These are phyloP conservation scores for Aspergillus diversus DNA, from an alignment of 495 filamentous ascomycete genomes.

Conservation along the genomic window DNA sequence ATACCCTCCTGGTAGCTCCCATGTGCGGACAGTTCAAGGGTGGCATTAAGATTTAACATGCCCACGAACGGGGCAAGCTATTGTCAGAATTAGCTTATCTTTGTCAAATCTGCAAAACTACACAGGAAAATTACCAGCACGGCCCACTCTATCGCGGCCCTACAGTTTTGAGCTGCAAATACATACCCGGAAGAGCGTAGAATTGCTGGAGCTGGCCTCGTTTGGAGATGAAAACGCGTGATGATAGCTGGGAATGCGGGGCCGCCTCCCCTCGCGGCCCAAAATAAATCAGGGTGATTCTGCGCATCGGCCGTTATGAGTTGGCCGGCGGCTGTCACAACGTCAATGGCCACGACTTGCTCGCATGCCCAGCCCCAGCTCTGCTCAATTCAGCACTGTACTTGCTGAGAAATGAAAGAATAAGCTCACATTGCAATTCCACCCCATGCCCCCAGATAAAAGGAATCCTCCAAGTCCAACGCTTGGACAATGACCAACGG, in stretches of 20 bases:
- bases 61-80: neutral
- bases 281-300: conserved; percentile 46
- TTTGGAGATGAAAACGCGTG: conserved; percentile 43
- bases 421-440: conserved; percentile 42
- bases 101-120: neutral
- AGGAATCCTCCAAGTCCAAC: conserved; percentile 55
- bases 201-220: conserved; percentile 20
- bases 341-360: conserved; percentile 43
- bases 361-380: conserved; percentile 56
- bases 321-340: conserved; percentile 42
- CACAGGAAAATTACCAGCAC: neutral
- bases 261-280: conserved; percentile 49
- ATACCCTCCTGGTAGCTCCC: neutral
- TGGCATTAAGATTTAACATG: neutral
- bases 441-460: conserved; percentile 53
- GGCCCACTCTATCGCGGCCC: neutral
- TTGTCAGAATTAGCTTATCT: neutral
- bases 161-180: conserved; percentile 37
- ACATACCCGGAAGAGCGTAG: conserved; percentile 43
- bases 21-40: neutral
- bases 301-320: conserved; percentile 35
- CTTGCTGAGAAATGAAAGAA: neutral
- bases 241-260: conserved; percentile 51
- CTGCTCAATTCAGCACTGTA: conserved; percentile 17
- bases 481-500: conserved; percentile 54